Evolutionary conservation across 2,329 filamentous ascomycete species (phyloP).

Genomic region (Xylaria multiplex): DNA sequence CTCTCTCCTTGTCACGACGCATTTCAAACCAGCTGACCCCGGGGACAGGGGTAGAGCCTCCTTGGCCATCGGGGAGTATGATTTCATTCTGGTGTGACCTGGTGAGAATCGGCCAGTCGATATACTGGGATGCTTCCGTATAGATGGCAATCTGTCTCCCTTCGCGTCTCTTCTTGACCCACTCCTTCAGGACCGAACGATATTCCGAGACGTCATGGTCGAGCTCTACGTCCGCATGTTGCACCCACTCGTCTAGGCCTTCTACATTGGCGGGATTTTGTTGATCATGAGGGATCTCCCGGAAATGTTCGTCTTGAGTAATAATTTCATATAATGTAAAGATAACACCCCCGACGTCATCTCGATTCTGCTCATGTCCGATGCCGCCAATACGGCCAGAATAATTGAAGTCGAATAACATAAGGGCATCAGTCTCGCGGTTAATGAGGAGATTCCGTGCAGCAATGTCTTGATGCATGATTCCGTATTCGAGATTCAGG

Average conservation of each 20-base stretch:
- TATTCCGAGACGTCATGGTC: conserved; percentile 15
- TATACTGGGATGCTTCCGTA: conserved; percentile 12
- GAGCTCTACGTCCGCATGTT: conserved; percentile 13
- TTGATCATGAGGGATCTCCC: neutral
- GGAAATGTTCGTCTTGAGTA: conserved; percentile 6
- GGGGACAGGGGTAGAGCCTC: neutral
- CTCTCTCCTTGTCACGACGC: conserved; percentile 5
- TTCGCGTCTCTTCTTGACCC: conserved; percentile 10
- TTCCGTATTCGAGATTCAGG: conserved; percentile 11
- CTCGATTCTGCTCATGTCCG: conserved; percentile 1
- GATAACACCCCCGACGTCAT: conserved; percentile 15
- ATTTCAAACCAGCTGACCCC: neutral
- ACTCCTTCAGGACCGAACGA: conserved; percentile 7
- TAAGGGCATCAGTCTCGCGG: neutral
- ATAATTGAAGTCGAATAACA: conserved; percentile 21
- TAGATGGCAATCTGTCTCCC: conserved; percentile 9
- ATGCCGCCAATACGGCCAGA: neutral
- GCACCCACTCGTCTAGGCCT: conserved; percentile 11
- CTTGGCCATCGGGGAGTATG: neutral
- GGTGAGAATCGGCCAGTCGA: conserved; percentile 12
- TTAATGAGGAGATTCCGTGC: conserved; percentile 12
- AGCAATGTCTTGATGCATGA: conserved; percentile 17
- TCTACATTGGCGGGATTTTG: conserved; percentile 8
- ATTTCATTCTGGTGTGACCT: neutral
- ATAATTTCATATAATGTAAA: conserved; percentile 18